Base-by-base conservation (phyloP, 2,329 filamentous ascomycete species). In the Rutstroemia sp. region DNA sequence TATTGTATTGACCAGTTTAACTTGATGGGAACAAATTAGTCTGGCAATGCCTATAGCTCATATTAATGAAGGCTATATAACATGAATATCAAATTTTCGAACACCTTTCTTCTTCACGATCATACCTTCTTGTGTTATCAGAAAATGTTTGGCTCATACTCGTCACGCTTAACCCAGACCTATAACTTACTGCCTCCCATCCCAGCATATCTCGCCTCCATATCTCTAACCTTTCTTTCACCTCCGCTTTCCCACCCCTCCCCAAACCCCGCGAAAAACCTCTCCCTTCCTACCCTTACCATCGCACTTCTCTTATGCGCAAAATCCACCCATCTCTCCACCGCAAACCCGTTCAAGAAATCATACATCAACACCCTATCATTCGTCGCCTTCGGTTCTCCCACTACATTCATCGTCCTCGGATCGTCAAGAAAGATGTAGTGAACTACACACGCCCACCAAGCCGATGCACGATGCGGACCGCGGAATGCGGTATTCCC, bases 331-430 rank as follows among this genome's bases (percentile, higher is more conserved):
- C 68, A 73, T 54, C 72, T 71, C 25, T 61, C 67, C 53, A 70
- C 65, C 21, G 56, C 59, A 4, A 71, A 60, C 1, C 69, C 69
- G 34, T 70, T 66, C 0, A 63, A 56, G 41, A 66, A 66, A 56
- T 71, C 69, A 51, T 70, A 70, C 9, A 61, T 63, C 57, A 91
- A 74, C 14, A 91, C 83, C 0, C 82, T 86, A 27, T 76, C 79
- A 65, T 87, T 87, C 4, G 83, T 87, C 58, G 80, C 82, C 68
- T 87, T 86, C 37, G 88, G 88, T 73, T 92, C 88, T 59, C 85
- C 85, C 7, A 84, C 79, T 8, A 83, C 77, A 59, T 73, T 72
- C 67, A 69, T 73, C 2, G 81, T 84, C 54, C 81, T 77, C 56
- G 79, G 75, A 61, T 85, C 81, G 63, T 84, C 81, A 37, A 85